Evolutionary conservation across 2,329 filamentous ascomycete species (phyloP).

Genomic region (Claviceps pusilla): DNA sequence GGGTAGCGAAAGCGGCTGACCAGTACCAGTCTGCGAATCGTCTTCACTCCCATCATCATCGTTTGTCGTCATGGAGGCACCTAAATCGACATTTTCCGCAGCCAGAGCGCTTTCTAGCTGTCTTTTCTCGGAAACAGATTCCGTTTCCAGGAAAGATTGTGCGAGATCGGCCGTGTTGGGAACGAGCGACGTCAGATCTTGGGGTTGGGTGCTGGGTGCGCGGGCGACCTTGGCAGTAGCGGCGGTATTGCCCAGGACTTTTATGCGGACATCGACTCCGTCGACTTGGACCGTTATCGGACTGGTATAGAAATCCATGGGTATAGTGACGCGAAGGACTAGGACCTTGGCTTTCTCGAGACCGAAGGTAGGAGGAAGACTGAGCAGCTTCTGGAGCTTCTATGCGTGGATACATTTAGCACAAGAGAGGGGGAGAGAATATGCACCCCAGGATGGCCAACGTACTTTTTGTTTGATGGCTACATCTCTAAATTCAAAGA

Average conservation of each 20-base stretch:
- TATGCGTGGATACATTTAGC: slow-evolving; percentile 22
- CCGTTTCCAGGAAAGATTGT: slow-evolving; percentile 61
- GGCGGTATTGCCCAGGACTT: slow-evolving; percentile 25
- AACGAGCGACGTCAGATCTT: slow-evolving; percentile 25
- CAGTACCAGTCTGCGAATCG: slow-evolving; percentile 49
- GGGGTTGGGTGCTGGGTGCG: slow-evolving; percentile 12
- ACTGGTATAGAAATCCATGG: slow-evolving; percentile 74
- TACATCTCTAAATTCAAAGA: slow-evolving; percentile 76
- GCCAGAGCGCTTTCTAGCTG: slow-evolving; percentile 55
- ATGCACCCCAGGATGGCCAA: slow-evolving; percentile 9
- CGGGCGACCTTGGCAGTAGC: slow-evolving; percentile 26
- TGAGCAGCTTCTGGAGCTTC: slow-evolving; percentile 64
- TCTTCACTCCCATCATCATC: slow-evolving; percentile 46
- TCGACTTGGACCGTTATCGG: slow-evolving; percentile 71
- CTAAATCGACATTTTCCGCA: slow-evolving; percentile 46
- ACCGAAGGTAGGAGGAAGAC: slow-evolving; percentile 57
- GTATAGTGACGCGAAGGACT: slow-evolving; percentile 65
- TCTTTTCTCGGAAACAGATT: slow-evolving; percentile 48
- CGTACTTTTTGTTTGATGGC: slow-evolving; percentile 61
- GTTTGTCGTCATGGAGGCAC: slow-evolving; percentile 43
- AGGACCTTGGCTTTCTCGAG: slow-evolving; percentile 62
- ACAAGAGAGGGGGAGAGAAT: neutral
- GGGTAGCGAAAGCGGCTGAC: slow-evolving; percentile 53
- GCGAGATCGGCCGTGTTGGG: slow-evolving; percentile 61
- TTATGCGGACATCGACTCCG: slow-evolving; percentile 58